Base-by-base conservation (phyloP, 768 basidiomycete genomes). In the Podaxis sp. region DNA sequence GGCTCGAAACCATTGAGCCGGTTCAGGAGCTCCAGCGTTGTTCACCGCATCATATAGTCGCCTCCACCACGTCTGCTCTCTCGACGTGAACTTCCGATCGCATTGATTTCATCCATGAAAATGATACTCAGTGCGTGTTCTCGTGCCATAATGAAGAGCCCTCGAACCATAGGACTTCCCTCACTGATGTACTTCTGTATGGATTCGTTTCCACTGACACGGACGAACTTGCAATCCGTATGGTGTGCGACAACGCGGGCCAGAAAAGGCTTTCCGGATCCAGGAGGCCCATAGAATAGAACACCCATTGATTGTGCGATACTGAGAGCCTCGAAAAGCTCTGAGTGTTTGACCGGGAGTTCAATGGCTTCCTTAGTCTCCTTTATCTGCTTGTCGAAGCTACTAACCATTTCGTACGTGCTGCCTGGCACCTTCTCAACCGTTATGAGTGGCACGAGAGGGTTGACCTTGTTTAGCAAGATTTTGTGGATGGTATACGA, bases 61-160 rank as follows among this genome's bases (percentile, higher is more conserved):
- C 93, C 92, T 44, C 88, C 88, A 22, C 92, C 91, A 55, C 92
- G 91, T 17, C 96, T 94, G 70, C 96, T 88, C 72, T 95, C 93
- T 11, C 96, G 94, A 72, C 96, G 78, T 66, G 93, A 94, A 66
- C 89, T 91, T 59, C 96, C 96, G 71, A 99, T 99, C 20, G 93
- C 94, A 77, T 99, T 96, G 66, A 99, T 98, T 77, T 98, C 96
- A 73, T 98, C 96, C 96, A 98, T 97, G 81, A 99, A 98, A 73
- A 99, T 97, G 77, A 99, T 97, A 75, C 91, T 92, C 40, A 96
- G 96, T 37, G 96, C 96, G 70, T 97, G 95, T 74, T 98, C 96
- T 65, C 95, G 77, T 2, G 96, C 96, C 96, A 97, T 98, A 64
- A 97, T 95, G 81, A 99, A 99, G 63, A 98, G 76, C 78, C 98